Base-by-base conservation (phyloP, 768 basidiomycete species). In the Butyriboletus loyo region DNA sequence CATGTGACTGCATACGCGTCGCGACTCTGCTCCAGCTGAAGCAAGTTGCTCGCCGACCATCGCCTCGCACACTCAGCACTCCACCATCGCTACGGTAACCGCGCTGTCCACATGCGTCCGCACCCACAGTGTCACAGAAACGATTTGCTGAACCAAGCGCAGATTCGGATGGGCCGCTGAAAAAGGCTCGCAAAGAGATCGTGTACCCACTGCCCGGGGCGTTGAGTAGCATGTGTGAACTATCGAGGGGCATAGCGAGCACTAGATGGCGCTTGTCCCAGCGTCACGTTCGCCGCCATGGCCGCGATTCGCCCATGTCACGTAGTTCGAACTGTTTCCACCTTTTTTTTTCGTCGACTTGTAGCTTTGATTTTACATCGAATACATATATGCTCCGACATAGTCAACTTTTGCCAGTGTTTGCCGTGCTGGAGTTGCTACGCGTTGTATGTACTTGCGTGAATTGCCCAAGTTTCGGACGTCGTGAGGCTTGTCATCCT, bases 1-100 rank as follows among this genome's bases (percentile, higher is more conserved):
- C 52, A 60, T 31, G 46, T 58, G 57, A 55, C 44, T 21, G 5
- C 14, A 40, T 14, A 21, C 36, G 4, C 19, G 32, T n/a, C n/a
- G n/a, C n/a, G n/a, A n/a, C n/a, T n/a, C n/a, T n/a, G n/a, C n/a
- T n/a, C n/a, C n/a, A n/a, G n/a, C n/a, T n/a, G n/a, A n/a, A n/a
- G n/a, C n/a, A n/a, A n/a, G n/a, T n/a, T n/a, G n/a, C n/a, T n/a
- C n/a, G n/a, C n/a, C n/a, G n/a, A n/a, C n/a, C n/a, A n/a, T n/a
- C n/a, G n/a, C n/a, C n/a, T n/a, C n/a, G n/a, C n/a, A n/a, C n/a
- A n/a, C n/a, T n/a, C n/a, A n/a, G n/a, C n/a, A n/a, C n/a, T n/a
- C n/a, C n/a, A n/a, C n/a, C n/a, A n/a, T n/a, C n/a, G n/a, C n/a
- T n/a, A n/a, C n/a, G n/a, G n/a, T n/a, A n/a, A 17, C 15, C 15